Evolutionary conservation across 179 eudicot species (phyloP).

Genomic region (Nepenthes alata): DNA sequence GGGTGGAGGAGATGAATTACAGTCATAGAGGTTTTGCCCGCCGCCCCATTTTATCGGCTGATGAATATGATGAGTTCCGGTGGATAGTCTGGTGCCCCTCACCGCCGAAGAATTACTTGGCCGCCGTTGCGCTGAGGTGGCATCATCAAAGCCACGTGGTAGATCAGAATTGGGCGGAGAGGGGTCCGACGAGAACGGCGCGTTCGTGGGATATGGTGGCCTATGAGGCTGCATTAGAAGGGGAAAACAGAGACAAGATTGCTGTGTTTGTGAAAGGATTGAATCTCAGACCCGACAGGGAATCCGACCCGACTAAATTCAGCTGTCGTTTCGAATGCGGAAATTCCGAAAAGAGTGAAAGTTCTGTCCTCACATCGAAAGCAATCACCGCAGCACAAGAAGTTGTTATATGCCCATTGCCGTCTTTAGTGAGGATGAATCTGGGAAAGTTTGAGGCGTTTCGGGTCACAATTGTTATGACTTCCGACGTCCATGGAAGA

Average conservation of each 20-base stretch:
- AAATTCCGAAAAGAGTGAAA: constrained; percentile 14
- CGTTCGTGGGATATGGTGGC: constrained; percentile 57
- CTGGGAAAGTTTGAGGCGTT: constrained; percentile 27
- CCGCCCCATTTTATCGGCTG: constrained; percentile 37
- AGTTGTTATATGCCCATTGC: constrained; percentile 66
- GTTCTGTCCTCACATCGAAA: constrained; percentile 18
- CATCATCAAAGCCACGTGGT: constrained; percentile 7
- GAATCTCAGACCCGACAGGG: constrained; percentile 54
- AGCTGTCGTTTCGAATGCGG: constrained; percentile 43
- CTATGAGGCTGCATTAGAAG: constrained; percentile 60
- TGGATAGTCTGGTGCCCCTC: constrained; percentile 63
- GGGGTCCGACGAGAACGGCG: constrained; percentile 12
- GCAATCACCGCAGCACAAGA: constrained; percentile 82
- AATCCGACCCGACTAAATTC: constrained; percentile 49
- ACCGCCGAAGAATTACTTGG: constrained; percentile 43
- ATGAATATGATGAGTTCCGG: constrained; percentile 34
- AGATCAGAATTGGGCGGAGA: constrained; percentile 10
- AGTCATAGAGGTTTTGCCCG: constrained; percentile 5
- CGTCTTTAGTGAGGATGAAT: constrained; percentile 22
- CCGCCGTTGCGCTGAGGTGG: constrained; percentile 28
- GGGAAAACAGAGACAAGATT: constrained; percentile 19
- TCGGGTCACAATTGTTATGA: constrained; percentile 36
- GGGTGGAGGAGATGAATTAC: constrained; percentile 1
- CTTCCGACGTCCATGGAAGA: constrained; percentile 13
- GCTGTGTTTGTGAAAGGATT: constrained; percentile 80